Evolutionary conservation across 169 alveolate species (phyloP), one percentile per base, ranked within the genome.

Genomic region (Plasmodium fragile): DNA sequence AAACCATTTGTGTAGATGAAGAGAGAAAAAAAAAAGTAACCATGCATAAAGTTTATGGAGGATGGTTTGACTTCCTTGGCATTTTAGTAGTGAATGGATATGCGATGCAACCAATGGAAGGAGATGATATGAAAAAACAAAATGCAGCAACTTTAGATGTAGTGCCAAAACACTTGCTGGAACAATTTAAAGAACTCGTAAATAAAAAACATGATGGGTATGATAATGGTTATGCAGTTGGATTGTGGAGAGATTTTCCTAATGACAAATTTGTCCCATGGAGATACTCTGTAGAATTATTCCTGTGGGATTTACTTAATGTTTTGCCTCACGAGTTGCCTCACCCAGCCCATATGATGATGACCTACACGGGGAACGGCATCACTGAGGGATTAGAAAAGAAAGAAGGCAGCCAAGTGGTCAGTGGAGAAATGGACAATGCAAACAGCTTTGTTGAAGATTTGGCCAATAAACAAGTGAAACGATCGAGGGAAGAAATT

Each of bases 231-330:
- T 79, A 78, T 79, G 53, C 71, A 30, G 41, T 89, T n/a, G 94
- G 94, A 6, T 28, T 79, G 22, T 89, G 94, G 94, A 89, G 91
- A 89, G 94, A 89, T 32, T 89, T 89, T 4, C 94, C 94, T 4
- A 41, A 70, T 0, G 72, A 69, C 28, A 89, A 41, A 22, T 89
- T 55, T 45, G 13, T 22, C 4, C 69, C 69, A 0, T 89, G 94
- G 94, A 78, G 94, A 18, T 89, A 43, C 71, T 89, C 94, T 2
- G 39, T 89, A 0, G 94, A 89, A 16, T 79, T 89, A n/a, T 80
- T 89, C 49, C 82, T 89, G 71, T 89, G 94, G 94, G 94, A 89
- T 79, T 4, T 77, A 2, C 45, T 89, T 7, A 80, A 80, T 3
- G 55, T 89, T 0, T 22, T 89, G 70, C 94, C 94, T 4, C 89